These are phyloP conservation scores for Podospora pseudocomata DNA, from an alignment of 495 filamentous ascomycete genomes.

Conservation along the genomic window DNA sequence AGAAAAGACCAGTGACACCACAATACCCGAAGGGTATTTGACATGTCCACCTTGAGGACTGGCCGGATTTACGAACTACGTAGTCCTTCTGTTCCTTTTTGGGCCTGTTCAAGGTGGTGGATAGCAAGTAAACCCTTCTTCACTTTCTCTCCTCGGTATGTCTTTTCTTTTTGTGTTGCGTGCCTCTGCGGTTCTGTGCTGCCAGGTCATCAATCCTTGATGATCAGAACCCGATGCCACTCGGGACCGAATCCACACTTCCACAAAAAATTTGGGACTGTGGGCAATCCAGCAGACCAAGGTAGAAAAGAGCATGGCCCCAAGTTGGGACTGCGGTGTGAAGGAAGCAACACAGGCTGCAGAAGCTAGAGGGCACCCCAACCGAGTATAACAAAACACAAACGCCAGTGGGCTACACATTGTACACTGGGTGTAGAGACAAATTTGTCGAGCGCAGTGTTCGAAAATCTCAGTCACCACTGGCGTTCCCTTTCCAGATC, in stretches of 20 bases:
- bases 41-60: neutral
- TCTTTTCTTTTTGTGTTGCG: constrained; percentile 9
- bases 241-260: constrained; percentile 24
- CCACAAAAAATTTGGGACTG: constrained; percentile 24
- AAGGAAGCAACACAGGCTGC: neutral
- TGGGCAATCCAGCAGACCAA: constrained; percentile 1
- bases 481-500: neutral
- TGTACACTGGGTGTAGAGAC: neutral
- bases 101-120: neutral
- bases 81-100: neutral
- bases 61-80: neutral
- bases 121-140: neutral
- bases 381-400: neutral
- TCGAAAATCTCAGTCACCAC: neutral
- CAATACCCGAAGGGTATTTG: neutral
- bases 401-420: neutral
- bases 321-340: neutral
- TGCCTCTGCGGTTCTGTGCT: constrained; percentile 13
- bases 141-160: neutral
- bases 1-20: neutral
- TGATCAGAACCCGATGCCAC: constrained; percentile 14
- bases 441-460: neutral
- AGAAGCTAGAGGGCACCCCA: neutral
- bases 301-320: constrained; percentile 1
- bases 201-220: constrained; percentile 27